These are phyloP conservation scores for Salvia hispanica DNA, from an alignment of 257 asterid genomes.

Conservation along the genomic window DNA sequence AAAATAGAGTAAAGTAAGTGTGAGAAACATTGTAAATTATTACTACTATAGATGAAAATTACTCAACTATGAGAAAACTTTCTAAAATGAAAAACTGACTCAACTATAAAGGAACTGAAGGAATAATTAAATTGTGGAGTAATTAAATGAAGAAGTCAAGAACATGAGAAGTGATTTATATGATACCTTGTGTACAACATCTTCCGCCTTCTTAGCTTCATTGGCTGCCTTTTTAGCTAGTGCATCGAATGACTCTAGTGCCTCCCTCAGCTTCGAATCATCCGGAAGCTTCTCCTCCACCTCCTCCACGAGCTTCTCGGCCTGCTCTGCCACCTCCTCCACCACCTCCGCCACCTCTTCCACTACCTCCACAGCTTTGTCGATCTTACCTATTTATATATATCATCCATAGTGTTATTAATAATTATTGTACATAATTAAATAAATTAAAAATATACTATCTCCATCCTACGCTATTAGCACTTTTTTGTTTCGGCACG, in stretches of 20 bases:
- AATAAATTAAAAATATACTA: too few relatives aligned
- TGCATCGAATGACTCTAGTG: slow-evolving; percentile 42
- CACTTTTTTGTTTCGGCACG: too few relatives aligned
- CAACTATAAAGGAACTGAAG: too few relatives aligned
- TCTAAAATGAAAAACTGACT: too few relatives aligned
- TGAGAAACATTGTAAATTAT: too few relatives aligned
- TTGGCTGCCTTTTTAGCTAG: slow-evolving; percentile 43
- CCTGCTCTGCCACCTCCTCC: slow-evolving; percentile 57
- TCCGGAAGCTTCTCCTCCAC: slow-evolving; percentile 53
- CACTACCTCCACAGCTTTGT: slow-evolving; percentile 42
- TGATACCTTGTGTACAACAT: slow-evolving; percentile 45
- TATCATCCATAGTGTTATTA: too few relatives aligned
- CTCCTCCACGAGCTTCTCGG: slow-evolving; percentile 46
- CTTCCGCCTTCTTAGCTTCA: slow-evolving; percentile 49
- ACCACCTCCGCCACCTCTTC: slow-evolving; percentile 51
- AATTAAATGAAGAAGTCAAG: background rate
- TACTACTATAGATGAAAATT: too few relatives aligned
- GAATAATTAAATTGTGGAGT: too few relatives aligned
- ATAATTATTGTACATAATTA: too few relatives aligned
- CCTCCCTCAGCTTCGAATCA: slow-evolving; percentile 44
- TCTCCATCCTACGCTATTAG: too few relatives aligned
- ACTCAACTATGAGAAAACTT: too few relatives aligned
- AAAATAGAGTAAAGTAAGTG: too few relatives aligned
- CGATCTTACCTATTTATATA: slow-evolving; percentile 32
- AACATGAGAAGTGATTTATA: background rate